A percentile compares a stretch with the other conserved stretches of the same genome.
These are phyloP conservation scores for Brettanomyces anomalus DNA, from an alignment of 805 yeast species.

Conservation along the genomic window DNA sequence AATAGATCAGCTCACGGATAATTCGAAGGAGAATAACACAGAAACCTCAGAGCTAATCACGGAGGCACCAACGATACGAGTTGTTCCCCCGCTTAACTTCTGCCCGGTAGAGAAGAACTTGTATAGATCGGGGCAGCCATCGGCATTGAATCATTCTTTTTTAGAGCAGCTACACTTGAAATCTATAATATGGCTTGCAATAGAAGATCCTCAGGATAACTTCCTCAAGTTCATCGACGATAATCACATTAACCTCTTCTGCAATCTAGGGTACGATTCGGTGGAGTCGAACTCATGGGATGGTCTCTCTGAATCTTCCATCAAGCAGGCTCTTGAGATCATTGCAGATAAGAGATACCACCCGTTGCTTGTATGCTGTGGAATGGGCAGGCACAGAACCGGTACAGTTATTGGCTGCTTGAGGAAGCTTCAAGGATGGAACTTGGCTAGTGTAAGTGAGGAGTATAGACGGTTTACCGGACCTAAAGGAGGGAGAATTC, in stretches of 20 bases:
- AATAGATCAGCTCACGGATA: conserved; percentile 18
- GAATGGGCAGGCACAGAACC: conserved; percentile 97
- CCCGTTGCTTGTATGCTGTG: conserved; percentile 89
- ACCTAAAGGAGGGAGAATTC: conserved; percentile 80
- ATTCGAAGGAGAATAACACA: conserved; percentile 15
- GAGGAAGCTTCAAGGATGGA: conserved; percentile 94
- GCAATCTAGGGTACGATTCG: conserved; percentile 59
- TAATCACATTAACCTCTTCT: conserved; percentile 66
- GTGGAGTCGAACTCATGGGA: conserved; percentile 81
- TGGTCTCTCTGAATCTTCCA: conserved; percentile 76
- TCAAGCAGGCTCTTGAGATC: conserved; percentile 67
- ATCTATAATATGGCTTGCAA: conserved; percentile 88
- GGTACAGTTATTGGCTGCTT: conserved; percentile 96
- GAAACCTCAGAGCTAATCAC: conserved; percentile 22
- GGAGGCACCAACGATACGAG: conserved; percentile 54
- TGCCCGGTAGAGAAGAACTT: conserved; percentile 87
- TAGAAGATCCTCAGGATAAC: conserved; percentile 90
- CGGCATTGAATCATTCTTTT: conserved; percentile 86
- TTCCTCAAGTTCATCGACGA: conserved; percentile 73
- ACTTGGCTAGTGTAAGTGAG: conserved; percentile 83
- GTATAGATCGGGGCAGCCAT: conserved; percentile 91
- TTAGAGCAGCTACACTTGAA: conserved; percentile 62
- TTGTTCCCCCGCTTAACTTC: conserved; percentile 91
- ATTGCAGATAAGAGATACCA: conserved; percentile 66
- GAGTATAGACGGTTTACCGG: conserved; percentile 94